Percentiles rank a stretch among this genome's conserved stretches.
These are phyloP conservation scores for Phytophthora pini DNA, from an alignment of 352 stramenopile genomes.

Conservation along the genomic window DNA sequence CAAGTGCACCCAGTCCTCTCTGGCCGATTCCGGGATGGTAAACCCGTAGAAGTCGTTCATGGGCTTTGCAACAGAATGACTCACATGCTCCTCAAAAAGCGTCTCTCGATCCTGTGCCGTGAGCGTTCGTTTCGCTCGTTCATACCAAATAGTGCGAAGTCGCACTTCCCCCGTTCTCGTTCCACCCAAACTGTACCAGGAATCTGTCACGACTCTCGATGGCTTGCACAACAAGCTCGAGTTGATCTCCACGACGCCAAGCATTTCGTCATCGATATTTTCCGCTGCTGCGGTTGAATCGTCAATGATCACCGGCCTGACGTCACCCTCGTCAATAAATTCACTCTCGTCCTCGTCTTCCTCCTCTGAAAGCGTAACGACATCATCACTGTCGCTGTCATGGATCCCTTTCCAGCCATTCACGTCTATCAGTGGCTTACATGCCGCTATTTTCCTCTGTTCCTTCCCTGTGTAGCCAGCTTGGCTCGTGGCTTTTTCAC, in stretches of 20 bases:
- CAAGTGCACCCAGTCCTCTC: conserved; percentile 65
- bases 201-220: conserved; percentile 49
- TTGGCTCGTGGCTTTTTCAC: conserved; percentile 1
- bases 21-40: conserved; percentile 46
- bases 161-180: conserved; percentile 67
- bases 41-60: conserved; percentile 77
- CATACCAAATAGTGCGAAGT: conserved; percentile 63
- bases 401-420: conserved; percentile 29
- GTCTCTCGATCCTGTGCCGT: conserved; percentile 35
- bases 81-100: conserved; percentile 51
- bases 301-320: conserved; percentile 22
- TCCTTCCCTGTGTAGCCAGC: conserved; percentile 4
- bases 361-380: conserved; percentile 55
- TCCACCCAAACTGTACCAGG: conserved; percentile 63
- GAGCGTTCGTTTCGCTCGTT: conserved; percentile 21
- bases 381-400: conserved; percentile 59
- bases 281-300: conserved; percentile 2
- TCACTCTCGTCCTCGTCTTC: conserved; percentile 44
- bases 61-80: conserved; percentile 19
- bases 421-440: conserved; percentile 20
- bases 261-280: conserved; percentile 45
- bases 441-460: conserved; percentile 5
- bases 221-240: conserved; percentile 43
- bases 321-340: conserved; percentile 26
- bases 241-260: conserved; percentile 66